Evolutionary conservation across 2,329 filamentous ascomycete genomes (phyloP), one percentile per base, ranked within the genome.

Genomic region (Grosmannia serpens): DNA sequence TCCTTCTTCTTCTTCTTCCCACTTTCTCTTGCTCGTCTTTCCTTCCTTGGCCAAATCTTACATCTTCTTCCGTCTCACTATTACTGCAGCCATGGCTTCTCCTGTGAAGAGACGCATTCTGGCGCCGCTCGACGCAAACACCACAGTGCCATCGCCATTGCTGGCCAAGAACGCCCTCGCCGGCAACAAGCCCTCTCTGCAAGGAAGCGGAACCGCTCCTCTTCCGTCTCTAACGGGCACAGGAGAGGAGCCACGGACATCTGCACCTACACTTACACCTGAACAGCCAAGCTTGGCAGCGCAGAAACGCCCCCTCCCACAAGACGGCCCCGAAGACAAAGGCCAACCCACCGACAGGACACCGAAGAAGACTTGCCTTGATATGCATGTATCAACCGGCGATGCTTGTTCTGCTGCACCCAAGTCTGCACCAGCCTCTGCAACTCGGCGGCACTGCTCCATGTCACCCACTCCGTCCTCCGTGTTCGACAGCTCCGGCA

Each of bases 91-190:
- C 17, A 62, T 62, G 58, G 61, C 67, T 35, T 69, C 71, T 49
- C 75, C 75, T 13, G 62, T 67, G 44, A 78, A 77, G 66, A 70
- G 75, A 74, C 77, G 77, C 74, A 76, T 74, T 61, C 74, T 79
- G 47, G 76, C 72, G 56, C 67, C 74, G 26, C 69, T 77, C 55
- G 71, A 78, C 68, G 71, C 73, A 58, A 79, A 79, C 70, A 71
- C 72, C 7, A 66, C 67, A 69, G 41, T 71, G 44, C 60, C 64
- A 56, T 59, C 64, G 51, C 49, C 60, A 31, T n/a, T 53, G 53
- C 29, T 44, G 44, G 27, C 26, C 27, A 54, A 55, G 35, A 55
- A 6, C 27, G 22, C 15, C 44, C 41, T 20, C 46, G 20, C 4
- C 24, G 38, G 22, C 49, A 57, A 13, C 53, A 57, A 57, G 35